Conservation (phyloP, 1,284 basidiomycete species). For the Puccinia polysora region DNA sequence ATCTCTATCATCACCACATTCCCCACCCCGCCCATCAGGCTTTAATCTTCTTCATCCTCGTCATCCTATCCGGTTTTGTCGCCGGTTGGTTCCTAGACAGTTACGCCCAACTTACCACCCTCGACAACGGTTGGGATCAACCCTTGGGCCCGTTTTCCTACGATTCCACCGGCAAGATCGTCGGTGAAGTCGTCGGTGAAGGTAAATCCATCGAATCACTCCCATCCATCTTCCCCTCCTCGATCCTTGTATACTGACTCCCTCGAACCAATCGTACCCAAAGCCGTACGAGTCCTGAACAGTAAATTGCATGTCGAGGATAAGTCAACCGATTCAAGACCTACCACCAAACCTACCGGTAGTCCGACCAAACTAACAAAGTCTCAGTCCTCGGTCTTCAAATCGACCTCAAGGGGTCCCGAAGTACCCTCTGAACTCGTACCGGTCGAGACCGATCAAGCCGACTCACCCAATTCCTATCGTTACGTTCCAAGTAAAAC, state of each 20-base stretch:
- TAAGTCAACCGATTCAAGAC: background rate
- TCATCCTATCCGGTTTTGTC: conserved; percentile 35
- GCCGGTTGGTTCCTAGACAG: conserved; percentile 37
- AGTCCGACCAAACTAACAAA: background rate
- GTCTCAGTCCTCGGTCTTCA: too few relatives aligned
- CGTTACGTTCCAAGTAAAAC: too few relatives aligned
- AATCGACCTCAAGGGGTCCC: too few relatives aligned
- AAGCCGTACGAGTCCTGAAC: conserved; percentile 33
- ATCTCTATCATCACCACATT: background rate
- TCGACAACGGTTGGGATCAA: background rate
- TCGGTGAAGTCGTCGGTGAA: conserved; percentile 40
- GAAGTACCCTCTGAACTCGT: too few relatives aligned
- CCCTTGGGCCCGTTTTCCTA: conserved; percentile 24
- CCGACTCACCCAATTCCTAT: too few relatives aligned
- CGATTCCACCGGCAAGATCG: conserved; percentile 34
- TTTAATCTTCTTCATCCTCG: conserved; percentile 36
- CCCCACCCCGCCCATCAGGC: background rate
- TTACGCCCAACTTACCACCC: conserved; percentile 3
- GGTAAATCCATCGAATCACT: conserved; percentile 15
- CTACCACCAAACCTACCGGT: background rate
- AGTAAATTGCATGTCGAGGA: conserved; percentile 24
- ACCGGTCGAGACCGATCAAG: too few relatives aligned
- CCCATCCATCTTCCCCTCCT: too few relatives aligned
- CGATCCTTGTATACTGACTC: too few relatives aligned
- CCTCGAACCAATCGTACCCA: too few relatives aligned